These are phyloP conservation scores for Cryptococcus jaspeensis DNA, from an alignment of 1,284 basidiomycete genomes.

Conservation along the genomic window DNA sequence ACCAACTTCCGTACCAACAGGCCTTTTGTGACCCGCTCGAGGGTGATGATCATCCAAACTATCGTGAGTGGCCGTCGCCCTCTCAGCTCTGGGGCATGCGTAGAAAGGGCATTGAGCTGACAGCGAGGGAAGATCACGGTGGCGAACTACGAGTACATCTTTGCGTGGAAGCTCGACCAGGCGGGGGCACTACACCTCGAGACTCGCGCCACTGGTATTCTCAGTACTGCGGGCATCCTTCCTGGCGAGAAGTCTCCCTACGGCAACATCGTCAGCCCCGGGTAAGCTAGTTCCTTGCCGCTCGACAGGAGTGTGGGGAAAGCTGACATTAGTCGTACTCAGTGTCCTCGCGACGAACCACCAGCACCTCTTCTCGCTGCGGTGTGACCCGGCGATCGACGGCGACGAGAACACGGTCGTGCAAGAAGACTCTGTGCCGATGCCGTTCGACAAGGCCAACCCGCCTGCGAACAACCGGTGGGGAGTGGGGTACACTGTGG, in stretches of 20 bases:
- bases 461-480: background rate
- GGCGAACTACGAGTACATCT: conserved; percentile 72
- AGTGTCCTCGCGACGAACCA: conserved; percentile 17
- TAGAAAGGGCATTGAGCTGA: background rate
- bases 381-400: conserved; percentile 15
- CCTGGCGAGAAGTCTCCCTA: conserved; percentile 49
- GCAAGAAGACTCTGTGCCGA: conserved; percentile 15
- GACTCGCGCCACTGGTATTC: conserved; percentile 51
- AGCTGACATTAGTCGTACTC: background rate
- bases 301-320: too few species aligned
- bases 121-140: conserved; percentile 57
- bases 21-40: conserved; percentile 69
- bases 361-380: conserved; percentile 10
- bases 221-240: conserved; percentile 49
- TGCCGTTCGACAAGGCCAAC: background rate
- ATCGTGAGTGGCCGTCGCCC: conserved; percentile 57
- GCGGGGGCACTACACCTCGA: conserved; percentile 31
- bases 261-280: conserved; percentile 51
- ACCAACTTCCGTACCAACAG: conserved; percentile 83
- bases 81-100: background rate
- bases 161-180: conserved; percentile 20
- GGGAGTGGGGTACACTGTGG: conserved; percentile 12
- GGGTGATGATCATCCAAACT: conserved; percentile 81
- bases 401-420: conserved; percentile 20
- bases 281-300: conserved; percentile 5